Base-by-base conservation (phyloP, 768 basidiomycete genomes). In the Podaxis mareebaensis region DNA sequence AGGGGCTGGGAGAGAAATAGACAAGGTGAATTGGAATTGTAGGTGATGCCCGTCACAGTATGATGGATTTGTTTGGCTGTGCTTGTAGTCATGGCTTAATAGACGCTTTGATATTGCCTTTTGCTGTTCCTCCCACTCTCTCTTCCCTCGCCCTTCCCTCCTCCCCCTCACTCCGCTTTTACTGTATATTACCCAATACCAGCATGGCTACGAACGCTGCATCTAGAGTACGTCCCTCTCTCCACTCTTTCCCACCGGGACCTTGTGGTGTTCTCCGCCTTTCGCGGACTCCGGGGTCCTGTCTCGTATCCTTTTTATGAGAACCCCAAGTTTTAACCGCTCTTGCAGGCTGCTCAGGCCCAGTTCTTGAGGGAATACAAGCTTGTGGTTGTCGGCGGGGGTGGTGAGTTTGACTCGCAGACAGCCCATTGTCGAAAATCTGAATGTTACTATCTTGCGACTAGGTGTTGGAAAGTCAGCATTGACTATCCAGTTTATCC, bases 401-500 rank as follows among this genome's bases (percentile, higher is more conserved):
- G 96, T 85, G 96, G 95, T 91, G 33, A 36, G 60, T 61, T 13
- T 65, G 20, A 20, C 40, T 48, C 42, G 26, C 38, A 55, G 51
- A 54, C 53, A 20, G 61, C 55, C 53, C 55, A 57, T 39, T 17
- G 8, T 2, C 33, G 64, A 38, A 57, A 30, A 10, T 58, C 46
- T 12, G 22, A 30, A 28, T 24, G 24, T 39, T 42, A 22, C 33
- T 33, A 38, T 20, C 28, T 20, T 42, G 1, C 54, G 53, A 4
- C 15, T 17, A 84, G 83, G 83, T 76, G 78, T 79, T 61, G 77
- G 79, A 65, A 81, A 99, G 83, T 95, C 93, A 57, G 95, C 94
- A 26, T 76, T 97, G 77, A 98, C 96, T 56, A 97, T 98, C 70
- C 96, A 98, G 74, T 99, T 98, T 81, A 97, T 98, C 69, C 96